These are phyloP conservation scores for Sarcodon aspratus DNA, from an alignment of 768 basidiomycete genomes.

Conservation along the genomic window DNA sequence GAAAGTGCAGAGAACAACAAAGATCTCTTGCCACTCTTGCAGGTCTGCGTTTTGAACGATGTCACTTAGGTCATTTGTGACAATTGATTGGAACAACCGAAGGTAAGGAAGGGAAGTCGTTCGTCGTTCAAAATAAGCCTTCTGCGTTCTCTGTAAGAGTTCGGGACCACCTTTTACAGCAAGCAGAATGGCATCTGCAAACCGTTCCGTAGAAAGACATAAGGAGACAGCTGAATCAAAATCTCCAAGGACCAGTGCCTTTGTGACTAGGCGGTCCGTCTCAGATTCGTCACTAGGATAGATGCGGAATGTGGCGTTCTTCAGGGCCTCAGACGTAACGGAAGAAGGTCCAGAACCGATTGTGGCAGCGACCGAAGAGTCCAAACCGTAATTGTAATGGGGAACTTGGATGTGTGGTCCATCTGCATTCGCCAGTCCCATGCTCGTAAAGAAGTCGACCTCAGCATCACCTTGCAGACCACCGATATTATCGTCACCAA, in stretches of 20 bases:
- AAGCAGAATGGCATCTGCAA: conserved; percentile 89
- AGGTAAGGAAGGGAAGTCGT: conserved; percentile 75
- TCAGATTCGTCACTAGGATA: conserved; percentile 83
- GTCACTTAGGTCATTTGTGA: conserved; percentile 84
- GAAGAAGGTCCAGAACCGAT: conserved; percentile 87
- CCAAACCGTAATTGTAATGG: conserved; percentile 67
- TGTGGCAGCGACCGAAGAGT: conserved; percentile 92
- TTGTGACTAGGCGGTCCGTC: conserved; percentile 80
- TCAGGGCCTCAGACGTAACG: conserved; percentile 59
- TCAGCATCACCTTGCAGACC: conserved; percentile 55
- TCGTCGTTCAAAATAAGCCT: conserved; percentile 83
- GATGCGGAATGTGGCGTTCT: conserved; percentile 80
- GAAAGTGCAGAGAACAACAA: conserved; percentile 94
- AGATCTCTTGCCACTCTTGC: conserved; percentile 92
- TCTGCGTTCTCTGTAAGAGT: conserved; percentile 79
- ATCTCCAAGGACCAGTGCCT: conserved; percentile 92
- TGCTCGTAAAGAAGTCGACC: conserved; percentile 84
- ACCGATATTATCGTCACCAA: conserved; percentile 68
- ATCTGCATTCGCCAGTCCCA: conserved; percentile 39
- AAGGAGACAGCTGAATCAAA: conserved; percentile 87
- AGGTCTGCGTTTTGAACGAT: conserved; percentile 95
- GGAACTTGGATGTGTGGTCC: conserved; percentile 47
- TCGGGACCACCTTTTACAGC: conserved; percentile 87
- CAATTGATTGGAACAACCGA: conserved; percentile 89
- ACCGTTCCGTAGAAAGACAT: conserved; percentile 81